These are phyloP conservation scores for Rhizomucor miehei DNA, from an alignment of 371 early-diverging fungal species.

Conservation along the genomic window DNA sequence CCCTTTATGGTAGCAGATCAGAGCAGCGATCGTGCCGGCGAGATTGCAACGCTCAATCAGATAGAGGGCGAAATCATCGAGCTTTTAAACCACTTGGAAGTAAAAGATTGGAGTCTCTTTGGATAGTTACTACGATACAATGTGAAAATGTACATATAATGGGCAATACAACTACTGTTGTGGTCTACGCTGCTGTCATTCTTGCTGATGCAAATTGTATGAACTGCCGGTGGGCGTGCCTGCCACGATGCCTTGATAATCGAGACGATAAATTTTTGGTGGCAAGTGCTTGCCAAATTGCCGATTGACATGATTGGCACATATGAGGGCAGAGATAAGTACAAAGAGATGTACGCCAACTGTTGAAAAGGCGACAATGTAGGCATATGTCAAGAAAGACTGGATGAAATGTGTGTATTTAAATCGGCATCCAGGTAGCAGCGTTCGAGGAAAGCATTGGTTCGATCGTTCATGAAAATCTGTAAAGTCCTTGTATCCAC, in stretches of 20 bases:
- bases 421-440: constrained; percentile 50
- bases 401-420: constrained; percentile 48
- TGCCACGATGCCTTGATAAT: constrained; percentile 45
- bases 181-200: not conserved
- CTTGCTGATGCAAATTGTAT: constrained; percentile 1
- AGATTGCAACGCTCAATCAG: constrained; percentile 14
- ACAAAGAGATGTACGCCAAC: constrained; percentile 50
- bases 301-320: constrained; percentile 59
- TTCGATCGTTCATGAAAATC: constrained; percentile 57
- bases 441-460: constrained; percentile 57
- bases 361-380: constrained; percentile 47
- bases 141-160: too few species aligned
- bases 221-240: constrained; percentile 9
- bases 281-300: constrained; percentile 47
- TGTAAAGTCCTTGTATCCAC: constrained; percentile 51
- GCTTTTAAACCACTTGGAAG: constrained; percentile 38
- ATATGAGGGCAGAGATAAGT: constrained; percentile 47
- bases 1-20: constrained; percentile 44
- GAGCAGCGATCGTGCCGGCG: constrained; percentile 29
- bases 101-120: constrained; percentile 65
- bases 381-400: constrained; percentile 35
- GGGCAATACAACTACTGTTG: not conserved
- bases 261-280: constrained; percentile 49
- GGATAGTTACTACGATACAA: constrained; percentile 13
- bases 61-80: constrained; percentile 48